Percentiles rank a stretch among this genome's conserved stretches.
Evolutionary conservation across 495 filamentous ascomycete genomes (phyloP).

Genomic region (Aspergillus olivimuriae): DNA sequence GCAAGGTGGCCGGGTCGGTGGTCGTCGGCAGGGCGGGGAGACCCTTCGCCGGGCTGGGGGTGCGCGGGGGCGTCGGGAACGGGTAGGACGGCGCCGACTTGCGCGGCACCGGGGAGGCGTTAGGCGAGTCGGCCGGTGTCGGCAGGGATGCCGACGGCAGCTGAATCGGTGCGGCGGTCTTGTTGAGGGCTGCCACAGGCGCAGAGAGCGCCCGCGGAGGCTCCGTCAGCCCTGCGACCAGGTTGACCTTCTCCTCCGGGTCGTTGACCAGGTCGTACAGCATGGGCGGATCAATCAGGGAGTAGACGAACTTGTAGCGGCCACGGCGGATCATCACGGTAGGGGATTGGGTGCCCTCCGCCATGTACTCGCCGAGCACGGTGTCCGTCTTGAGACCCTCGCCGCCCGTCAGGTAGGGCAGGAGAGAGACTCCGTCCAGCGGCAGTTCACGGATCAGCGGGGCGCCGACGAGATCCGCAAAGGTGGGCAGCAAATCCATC

Average conservation of each 20-base stretch:
- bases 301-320: constrained; percentile 76
- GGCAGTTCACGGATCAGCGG: constrained; percentile 56
- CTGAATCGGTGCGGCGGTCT: constrained; percentile 9
- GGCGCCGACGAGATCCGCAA: constrained; percentile 70
- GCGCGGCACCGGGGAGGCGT: constrained; percentile 26
- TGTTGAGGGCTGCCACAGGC: constrained; percentile 10
- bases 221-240: constrained; percentile 42
- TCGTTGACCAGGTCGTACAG: constrained; percentile 69
- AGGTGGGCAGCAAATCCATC: constrained; percentile 77
- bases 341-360: constrained; percentile 77
- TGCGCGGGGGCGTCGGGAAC: constrained; percentile 39
- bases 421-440: constrained; percentile 68
- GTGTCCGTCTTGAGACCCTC: constrained; percentile 55
- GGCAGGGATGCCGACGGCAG: constrained; percentile 26
- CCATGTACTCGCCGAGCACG: constrained; percentile 83
- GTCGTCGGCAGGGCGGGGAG: constrained; percentile 27
- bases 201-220: neutral
- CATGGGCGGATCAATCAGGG: constrained; percentile 70
- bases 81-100: constrained; percentile 33
- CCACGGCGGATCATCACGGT: constrained; percentile 88
- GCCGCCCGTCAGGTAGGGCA: constrained; percentile 61
- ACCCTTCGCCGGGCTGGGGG: constrained; percentile 29
- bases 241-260: constrained; percentile 66
- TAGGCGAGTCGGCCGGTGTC: constrained; percentile 33
- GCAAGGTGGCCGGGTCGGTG: constrained; percentile 39